These are phyloP conservation scores for Neonectria sp. DNA, from an alignment of 2,329 filamentous ascomycete species.

Conservation along the genomic window DNA sequence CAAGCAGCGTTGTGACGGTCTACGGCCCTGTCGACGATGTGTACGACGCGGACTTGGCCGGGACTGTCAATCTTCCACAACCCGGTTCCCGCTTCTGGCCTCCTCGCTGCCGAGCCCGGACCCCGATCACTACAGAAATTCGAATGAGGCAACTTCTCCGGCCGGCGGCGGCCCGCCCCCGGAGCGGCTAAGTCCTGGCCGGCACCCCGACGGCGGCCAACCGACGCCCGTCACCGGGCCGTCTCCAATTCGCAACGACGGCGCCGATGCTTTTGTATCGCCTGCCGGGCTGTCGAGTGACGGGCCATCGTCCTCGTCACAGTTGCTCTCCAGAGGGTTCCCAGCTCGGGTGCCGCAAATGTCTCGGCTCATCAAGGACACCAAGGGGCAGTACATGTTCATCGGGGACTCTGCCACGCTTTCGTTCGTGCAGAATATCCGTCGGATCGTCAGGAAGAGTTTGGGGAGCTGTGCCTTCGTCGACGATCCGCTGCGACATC, in stretches of 20 bases:
- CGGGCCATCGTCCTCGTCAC: slow-evolving; percentile 35
- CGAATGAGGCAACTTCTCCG: slow-evolving; percentile 11
- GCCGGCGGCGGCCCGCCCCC: slow-evolving; percentile 18
- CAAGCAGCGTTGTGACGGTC: slow-evolving; percentile 45
- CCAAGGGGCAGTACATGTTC: slow-evolving; percentile 53
- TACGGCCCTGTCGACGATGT: slow-evolving; percentile 43
- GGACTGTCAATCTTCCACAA: slow-evolving; percentile 38
- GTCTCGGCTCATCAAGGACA: slow-evolving; percentile 53
- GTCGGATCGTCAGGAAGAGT: slow-evolving; percentile 49
- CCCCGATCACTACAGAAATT: slow-evolving; percentile 31
- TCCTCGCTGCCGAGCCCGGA: slow-evolving; percentile 46
- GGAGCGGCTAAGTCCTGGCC: slow-evolving; percentile 38
- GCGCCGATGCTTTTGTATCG: slow-evolving; percentile 13
- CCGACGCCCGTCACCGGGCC: slow-evolving; percentile 15
- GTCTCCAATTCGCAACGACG: neutral
- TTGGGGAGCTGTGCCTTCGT: slow-evolving; percentile 52
- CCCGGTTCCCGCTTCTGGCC: slow-evolving; percentile 38
- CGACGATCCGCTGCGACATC: slow-evolving; percentile 53
- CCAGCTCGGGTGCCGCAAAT: slow-evolving; percentile 45
- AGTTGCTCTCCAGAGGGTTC: slow-evolving; percentile 43
- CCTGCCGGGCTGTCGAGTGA: slow-evolving; percentile 24
- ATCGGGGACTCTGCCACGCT: slow-evolving; percentile 55
- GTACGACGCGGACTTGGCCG: slow-evolving; percentile 42
- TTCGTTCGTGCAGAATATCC: slow-evolving; percentile 53
- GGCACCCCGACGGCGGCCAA: slow-evolving; percentile 16